phyloP scores from a whole-genome alignment of 441 rosid species.

The Erodium chrysanthum region DNA sequence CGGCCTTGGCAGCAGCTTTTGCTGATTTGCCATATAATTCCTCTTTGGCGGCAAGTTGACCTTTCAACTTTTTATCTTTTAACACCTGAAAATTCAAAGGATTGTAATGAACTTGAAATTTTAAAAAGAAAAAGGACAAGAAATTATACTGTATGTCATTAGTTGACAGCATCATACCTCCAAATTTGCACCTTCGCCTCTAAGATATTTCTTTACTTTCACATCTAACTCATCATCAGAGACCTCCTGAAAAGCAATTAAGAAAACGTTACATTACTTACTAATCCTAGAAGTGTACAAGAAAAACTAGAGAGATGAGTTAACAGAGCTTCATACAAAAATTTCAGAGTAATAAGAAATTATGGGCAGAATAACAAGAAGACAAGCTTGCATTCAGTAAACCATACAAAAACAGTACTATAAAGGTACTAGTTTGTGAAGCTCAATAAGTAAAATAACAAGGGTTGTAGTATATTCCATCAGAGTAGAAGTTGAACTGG shows the following conservation, averaged over 20 bases:
- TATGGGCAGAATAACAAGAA: no score
- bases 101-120: neutral
- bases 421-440: no score
- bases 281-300: neutral
- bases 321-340: no score
- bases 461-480: no score
- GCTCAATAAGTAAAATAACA: no score
- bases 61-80: conserved; percentile 66
- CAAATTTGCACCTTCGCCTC: conserved; percentile 69
- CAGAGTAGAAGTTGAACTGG: no score
- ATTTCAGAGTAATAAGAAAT: no score
- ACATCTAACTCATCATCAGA: conserved; percentile 39
- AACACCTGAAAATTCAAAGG: conserved; percentile 32
- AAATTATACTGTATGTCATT: neutral
- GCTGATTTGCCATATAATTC: conserved; percentile 55
- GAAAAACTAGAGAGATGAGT: neutral
- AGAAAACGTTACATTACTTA: neutral
- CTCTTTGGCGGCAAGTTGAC: conserved; percentile 63
- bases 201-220: conserved; percentile 55
- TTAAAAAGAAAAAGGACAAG: conserved; percentile 1
- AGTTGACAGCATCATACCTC: conserved; percentile 36
- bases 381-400: no score
- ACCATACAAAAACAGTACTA: no score
- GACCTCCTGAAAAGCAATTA: conserved; percentile 31
- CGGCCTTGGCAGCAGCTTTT: conserved; percentile 69